Percentiles rank a stretch among this genome's conserved stretches.
phyloP scores from a whole-genome alignment of 495 filamentous ascomycete species.

The Daldinia decipiens region DNA sequence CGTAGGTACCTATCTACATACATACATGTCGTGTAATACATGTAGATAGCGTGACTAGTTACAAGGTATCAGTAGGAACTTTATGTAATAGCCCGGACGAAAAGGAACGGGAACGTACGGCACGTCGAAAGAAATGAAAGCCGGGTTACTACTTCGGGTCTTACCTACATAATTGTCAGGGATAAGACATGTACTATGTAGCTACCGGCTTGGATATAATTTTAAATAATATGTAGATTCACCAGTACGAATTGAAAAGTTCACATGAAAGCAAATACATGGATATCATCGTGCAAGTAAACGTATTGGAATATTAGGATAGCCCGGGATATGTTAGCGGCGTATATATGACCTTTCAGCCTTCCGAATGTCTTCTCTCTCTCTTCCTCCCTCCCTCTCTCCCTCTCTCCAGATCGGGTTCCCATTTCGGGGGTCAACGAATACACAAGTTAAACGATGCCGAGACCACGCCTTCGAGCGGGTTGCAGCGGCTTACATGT shows the following conservation, averaged over 20 bases:
- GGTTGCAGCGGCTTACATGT: constrained; percentile 46
- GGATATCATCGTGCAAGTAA: constrained; percentile 6
- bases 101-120: neutral
- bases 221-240: neutral
- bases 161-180: neutral
- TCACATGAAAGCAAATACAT: neutral
- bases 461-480: constrained; percentile 11
- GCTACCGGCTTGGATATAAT: neutral
- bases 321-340: constrained; percentile 27
- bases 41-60: neutral
- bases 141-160: neutral
- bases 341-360: constrained; percentile 29
- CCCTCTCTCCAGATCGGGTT: constrained; percentile 24
- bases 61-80: neutral
- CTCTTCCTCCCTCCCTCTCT: too few relatives aligned
- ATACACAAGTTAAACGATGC: constrained; percentile 46
- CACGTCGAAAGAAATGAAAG: neutral
- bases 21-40: neutral
- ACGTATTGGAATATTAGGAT: constrained; percentile 35
- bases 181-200: neutral
- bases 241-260: neutral
- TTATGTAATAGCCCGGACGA: neutral
- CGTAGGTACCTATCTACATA: neutral
- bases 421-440: constrained; percentile 29
- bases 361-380: constrained; percentile 6